A percentile compares a stretch with the other conserved stretches of the same genome.
Evolutionary conservation across 2,329 filamentous ascomycete genomes (phyloP).

Genomic region (Onygenales sp.): DNA sequence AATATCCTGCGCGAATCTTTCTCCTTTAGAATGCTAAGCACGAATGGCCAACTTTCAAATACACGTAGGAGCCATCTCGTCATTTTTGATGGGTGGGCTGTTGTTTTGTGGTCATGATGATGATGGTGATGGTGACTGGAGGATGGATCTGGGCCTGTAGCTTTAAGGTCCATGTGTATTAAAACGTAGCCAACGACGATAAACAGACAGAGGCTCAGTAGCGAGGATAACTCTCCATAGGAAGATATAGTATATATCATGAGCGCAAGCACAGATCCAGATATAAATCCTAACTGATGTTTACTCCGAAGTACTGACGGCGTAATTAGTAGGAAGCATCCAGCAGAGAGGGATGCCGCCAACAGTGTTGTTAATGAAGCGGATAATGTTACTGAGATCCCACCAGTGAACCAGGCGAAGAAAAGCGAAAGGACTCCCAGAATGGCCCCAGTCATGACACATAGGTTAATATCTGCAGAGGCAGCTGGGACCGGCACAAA

Average conservation of each 20-base stretch:
- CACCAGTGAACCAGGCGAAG: slow-evolving; percentile 13
- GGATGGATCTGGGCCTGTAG: slow-evolving; percentile 21
- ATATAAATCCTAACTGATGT: background rate
- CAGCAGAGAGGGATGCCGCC: slow-evolving; percentile 9
- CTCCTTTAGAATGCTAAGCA: slow-evolving; percentile 79
- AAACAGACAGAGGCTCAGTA: background rate
- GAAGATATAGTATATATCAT: background rate
- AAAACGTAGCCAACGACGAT: slow-evolving; percentile 12
- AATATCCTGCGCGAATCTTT: slow-evolving; percentile 92
- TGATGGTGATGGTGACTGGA: slow-evolving; percentile 20
- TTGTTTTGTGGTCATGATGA: slow-evolving; percentile 27
- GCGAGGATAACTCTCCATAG: background rate
- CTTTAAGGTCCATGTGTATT: slow-evolving; percentile 7
- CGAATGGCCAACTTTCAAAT: slow-evolving; percentile 61
- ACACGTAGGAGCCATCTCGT: slow-evolving; percentile 64
- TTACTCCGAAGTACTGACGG: background rate
- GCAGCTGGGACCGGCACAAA: background rate
- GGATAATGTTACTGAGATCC: background rate
- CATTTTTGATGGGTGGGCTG: slow-evolving; percentile 53
- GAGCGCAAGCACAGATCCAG: background rate
- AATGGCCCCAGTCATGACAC: slow-evolving; percentile 2
- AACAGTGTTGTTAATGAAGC: background rate
- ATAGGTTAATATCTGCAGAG: slow-evolving; percentile 22
- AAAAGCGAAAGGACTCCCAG: slow-evolving; percentile 17
- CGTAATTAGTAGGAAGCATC: slow-evolving; percentile 21